These are phyloP conservation scores for Globisporangium middletonii DNA, from an alignment of 352 stramenopile genomes.

Conservation along the genomic window DNA sequence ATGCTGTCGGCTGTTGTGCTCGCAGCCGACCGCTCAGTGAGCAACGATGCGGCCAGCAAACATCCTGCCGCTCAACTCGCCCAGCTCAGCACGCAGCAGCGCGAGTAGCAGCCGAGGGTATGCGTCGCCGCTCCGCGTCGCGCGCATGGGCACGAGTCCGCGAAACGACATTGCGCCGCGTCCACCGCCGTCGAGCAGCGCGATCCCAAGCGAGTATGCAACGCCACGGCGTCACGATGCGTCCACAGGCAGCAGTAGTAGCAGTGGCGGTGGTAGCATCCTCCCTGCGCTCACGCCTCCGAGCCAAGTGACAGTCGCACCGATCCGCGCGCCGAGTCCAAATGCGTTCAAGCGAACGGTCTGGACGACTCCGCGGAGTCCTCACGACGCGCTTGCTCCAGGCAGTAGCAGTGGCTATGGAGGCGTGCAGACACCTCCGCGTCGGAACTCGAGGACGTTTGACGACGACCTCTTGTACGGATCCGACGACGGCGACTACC, in stretches of 20 bases:
- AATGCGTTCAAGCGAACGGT: constrained; percentile 33
- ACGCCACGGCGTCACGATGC: constrained; percentile 10
- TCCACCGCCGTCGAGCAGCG: constrained; percentile 4
- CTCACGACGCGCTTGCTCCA: not conserved
- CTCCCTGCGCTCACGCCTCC: constrained; percentile 28
- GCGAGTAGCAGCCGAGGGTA: constrained; percentile 2
- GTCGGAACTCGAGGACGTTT: not conserved
- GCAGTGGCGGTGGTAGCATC: constrained; percentile 20
- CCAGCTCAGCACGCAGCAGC: constrained; percentile 1
- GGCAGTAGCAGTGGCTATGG: not conserved
- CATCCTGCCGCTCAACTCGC: constrained; percentile 5
- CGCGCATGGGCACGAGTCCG: constrained; percentile 18
- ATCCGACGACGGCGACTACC: constrained; percentile 1
- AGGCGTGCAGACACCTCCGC: not conserved
- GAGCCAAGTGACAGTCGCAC: constrained; percentile 1
- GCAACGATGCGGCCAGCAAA: constrained; percentile 7
- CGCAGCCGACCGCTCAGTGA: not conserved
- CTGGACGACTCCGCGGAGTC: constrained; percentile 40
- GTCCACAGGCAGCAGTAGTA: not conserved
- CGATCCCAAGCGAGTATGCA: constrained; percentile 8
- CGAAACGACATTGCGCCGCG: constrained; percentile 19
- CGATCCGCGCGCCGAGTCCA: constrained; percentile 11
- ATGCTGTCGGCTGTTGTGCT: no score
- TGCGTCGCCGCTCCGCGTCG: constrained; percentile 3
- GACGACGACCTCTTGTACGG: constrained; percentile 1